These are phyloP conservation scores for Salix arbutifolia DNA, from an alignment of 345 rosid species.

Conservation along the genomic window DNA sequence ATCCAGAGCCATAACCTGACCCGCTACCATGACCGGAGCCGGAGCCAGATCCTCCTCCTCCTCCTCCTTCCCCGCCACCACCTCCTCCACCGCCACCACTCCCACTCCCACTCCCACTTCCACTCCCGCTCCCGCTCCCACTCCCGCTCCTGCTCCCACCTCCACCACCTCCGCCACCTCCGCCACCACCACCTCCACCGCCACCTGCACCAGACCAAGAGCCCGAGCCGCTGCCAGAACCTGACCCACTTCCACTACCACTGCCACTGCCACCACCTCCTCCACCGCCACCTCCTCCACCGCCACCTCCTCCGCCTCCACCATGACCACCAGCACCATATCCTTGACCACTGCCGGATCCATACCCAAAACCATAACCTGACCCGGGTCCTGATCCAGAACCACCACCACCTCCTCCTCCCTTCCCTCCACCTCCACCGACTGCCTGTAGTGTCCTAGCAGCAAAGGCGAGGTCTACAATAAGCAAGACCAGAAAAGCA, in stretches of 20 bases:
- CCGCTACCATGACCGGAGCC: slow-evolving; percentile 13
- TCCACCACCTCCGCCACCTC: slow-evolving; percentile 25
- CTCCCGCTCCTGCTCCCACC: slow-evolving; percentile 21
- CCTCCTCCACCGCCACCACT: neutral
- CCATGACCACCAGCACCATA: too few relatives aligned
- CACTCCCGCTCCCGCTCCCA: neutral
- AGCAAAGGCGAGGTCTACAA: slow-evolving; percentile 43
- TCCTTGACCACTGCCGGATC: too few relatives aligned
- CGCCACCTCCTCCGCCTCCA: too few relatives aligned
- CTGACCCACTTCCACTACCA: slow-evolving; percentile 30
- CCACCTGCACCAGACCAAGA: neutral
- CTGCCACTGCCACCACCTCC: neutral
- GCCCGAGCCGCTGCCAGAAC: neutral
- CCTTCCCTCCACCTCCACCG: slow-evolving; percentile 36
- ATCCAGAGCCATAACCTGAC: slow-evolving; percentile 26
- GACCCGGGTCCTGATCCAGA: slow-evolving; percentile 14
- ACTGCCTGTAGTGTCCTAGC: slow-evolving; percentile 30
- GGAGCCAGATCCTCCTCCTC: slow-evolving; percentile 22
- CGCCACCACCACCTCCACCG: neutral
- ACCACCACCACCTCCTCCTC: slow-evolving; percentile 38
- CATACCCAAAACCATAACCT: slow-evolving; percentile 36
- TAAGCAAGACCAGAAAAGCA: slow-evolving; percentile 41
- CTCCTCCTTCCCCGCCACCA: neutral
- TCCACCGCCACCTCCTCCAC: neutral
- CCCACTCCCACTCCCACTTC: neutral